Percentiles rank a stretch among this genome's conserved stretches.
Evolutionary conservation across 2,329 filamentous ascomycete genomes (phyloP).

Genomic region (Leptographium flavum): DNA sequence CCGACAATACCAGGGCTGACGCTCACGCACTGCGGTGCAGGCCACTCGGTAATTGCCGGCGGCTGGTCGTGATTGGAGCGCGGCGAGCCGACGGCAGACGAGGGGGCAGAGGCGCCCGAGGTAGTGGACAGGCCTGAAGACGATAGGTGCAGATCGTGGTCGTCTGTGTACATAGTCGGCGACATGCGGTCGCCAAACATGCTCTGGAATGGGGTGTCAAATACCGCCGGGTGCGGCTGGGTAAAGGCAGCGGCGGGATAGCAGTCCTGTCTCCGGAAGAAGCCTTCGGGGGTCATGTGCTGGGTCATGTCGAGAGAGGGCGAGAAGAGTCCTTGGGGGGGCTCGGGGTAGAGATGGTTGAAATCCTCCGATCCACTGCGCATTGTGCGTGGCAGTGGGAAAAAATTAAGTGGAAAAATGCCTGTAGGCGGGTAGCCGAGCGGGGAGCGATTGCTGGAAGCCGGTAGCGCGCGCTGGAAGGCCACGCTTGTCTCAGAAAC

Average conservation of each 20-base stretch:
- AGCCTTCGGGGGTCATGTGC: slow-evolving; percentile 10
- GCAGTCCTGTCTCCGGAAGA: slow-evolving; percentile 8
- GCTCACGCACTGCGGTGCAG: slow-evolving; percentile 36
- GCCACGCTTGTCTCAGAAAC: not conserved
- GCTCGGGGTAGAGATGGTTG: slow-evolving; percentile 13
- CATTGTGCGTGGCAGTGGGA: slow-evolving; percentile 7
- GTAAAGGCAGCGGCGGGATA: slow-evolving; percentile 29
- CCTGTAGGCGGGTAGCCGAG: not conserved
- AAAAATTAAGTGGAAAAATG: not conserved
- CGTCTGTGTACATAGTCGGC: slow-evolving; percentile 34
- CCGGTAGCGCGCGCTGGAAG: no score
- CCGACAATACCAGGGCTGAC: slow-evolving; percentile 51
- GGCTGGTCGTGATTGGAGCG: slow-evolving; percentile 45
- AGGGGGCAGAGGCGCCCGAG: slow-evolving; percentile 48
- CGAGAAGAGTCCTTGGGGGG: slow-evolving; percentile 9
- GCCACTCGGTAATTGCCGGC: slow-evolving; percentile 45
- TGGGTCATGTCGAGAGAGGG: slow-evolving; percentile 8
- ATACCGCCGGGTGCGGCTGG: slow-evolving; percentile 23
- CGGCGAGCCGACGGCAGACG: slow-evolving; percentile 54
- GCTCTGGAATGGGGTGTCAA: slow-evolving; percentile 28
- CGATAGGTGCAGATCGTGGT: slow-evolving; percentile 33
- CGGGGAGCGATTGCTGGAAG: not conserved
- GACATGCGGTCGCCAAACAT: slow-evolving; percentile 32
- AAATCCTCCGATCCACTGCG: slow-evolving; percentile 10
- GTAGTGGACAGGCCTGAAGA: slow-evolving; percentile 46